Evolutionary conservation across 2,329 filamentous ascomycete genomes (phyloP).

Genomic region (Epichloe elymi): DNA sequence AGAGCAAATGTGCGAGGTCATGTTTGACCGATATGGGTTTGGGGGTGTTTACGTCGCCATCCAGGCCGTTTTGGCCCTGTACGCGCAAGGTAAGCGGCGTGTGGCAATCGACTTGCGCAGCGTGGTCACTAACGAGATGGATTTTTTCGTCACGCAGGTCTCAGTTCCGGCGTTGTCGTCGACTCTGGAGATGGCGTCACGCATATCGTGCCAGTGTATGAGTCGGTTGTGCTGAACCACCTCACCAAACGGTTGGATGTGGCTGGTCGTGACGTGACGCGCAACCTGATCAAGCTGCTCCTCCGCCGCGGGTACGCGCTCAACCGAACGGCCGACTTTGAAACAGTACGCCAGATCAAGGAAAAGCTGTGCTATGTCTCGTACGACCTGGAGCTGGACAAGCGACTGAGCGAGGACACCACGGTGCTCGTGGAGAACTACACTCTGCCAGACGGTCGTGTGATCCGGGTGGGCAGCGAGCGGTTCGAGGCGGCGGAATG

Average conservation of each 20-base stretch:
- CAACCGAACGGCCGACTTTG: conserved; percentile 96
- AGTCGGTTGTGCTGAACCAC: conserved; percentile 95
- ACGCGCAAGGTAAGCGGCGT: conserved; percentile 65
- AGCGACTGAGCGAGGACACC: conserved; percentile 90
- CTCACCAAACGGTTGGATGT: conserved; percentile 89
- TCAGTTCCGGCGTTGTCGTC: conserved; percentile 91
- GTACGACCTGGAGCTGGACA: conserved; percentile 93
- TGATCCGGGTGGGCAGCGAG: conserved; percentile 92
- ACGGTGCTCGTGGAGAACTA: conserved; percentile 96
- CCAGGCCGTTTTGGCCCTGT: conserved; percentile 88
- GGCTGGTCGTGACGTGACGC: conserved; percentile 92
- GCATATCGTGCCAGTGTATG: conserved; percentile 96
- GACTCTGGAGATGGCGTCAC: conserved; percentile 98
- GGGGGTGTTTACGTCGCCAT: conserved; percentile 97
- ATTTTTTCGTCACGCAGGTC: conserved; percentile 34
- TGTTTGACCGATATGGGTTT: conserved; percentile 96
- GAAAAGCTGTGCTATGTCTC: conserved; percentile 99
- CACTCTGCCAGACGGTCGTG: conserved; percentile 88
- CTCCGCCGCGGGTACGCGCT: conserved; percentile 89
- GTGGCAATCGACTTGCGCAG: not conserved
- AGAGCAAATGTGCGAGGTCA: conserved; percentile 97
- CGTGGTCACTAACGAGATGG: not conserved
- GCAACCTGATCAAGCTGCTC: conserved; percentile 90
- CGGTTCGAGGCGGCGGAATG: conserved; percentile 97
- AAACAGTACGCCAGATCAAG: conserved; percentile 98